A percentile compares a stretch with the other conserved stretches of the same genome.
Conservation (phyloP, 106 monocot genomes). For the Cymbidium sinense region DNA sequence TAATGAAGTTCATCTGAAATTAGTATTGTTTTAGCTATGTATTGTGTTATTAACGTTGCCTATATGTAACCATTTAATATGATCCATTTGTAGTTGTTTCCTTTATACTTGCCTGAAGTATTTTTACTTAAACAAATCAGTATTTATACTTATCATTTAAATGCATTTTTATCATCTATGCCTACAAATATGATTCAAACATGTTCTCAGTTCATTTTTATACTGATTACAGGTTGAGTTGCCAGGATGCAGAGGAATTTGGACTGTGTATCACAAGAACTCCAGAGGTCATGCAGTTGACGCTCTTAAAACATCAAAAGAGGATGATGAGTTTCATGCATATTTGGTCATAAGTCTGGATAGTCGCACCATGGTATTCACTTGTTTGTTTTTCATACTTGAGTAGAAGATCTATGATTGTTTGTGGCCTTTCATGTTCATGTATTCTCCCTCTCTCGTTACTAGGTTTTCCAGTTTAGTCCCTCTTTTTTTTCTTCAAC, state of each 20-base stretch:
- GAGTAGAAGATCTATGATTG: background rate
- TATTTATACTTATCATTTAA: background rate
- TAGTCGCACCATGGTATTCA: slow-evolving; percentile 80
- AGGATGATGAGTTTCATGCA: slow-evolving; percentile 97
- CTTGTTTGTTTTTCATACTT: background rate
- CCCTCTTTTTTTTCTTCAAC: background rate
- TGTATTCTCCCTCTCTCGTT: background rate
- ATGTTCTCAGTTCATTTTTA: background rate
- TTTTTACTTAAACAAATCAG: background rate
- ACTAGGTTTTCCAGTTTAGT: background rate
- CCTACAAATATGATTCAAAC: background rate
- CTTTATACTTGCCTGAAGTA: background rate
- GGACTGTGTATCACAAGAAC: slow-evolving; percentile 97
- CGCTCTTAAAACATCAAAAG: slow-evolving; percentile 36
- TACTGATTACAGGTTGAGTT: slow-evolving; percentile 68
- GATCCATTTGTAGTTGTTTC: background rate
- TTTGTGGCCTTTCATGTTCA: background rate
- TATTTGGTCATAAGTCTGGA: slow-evolving; percentile 96
- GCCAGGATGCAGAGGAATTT: slow-evolving; percentile 85
- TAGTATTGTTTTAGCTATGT: background rate
- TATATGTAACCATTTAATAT: background rate
- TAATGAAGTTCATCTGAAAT: too few species aligned
- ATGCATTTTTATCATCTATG: background rate
- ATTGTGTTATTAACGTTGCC: background rate
- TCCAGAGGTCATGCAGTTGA: slow-evolving; percentile 56